Evolutionary conservation across 2,329 filamentous ascomycete genomes (phyloP), one percentile per base, ranked within the genome.

Genomic region (Scedosporium dehoogii): DNA sequence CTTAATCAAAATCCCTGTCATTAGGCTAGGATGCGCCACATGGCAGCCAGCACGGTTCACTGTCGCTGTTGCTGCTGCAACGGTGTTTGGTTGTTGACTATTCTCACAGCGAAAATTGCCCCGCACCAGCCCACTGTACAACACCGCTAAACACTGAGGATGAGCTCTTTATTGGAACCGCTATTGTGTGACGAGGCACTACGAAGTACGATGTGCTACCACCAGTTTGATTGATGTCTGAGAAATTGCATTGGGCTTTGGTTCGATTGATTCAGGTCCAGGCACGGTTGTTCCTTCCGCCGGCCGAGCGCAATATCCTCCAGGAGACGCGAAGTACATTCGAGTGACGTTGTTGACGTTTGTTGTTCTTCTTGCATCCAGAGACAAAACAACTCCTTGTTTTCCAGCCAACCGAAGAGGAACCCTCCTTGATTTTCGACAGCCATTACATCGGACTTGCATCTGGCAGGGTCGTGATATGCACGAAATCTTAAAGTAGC

Each of bases 11-110:
- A 57, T 27, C 25, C 55, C 55, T 57, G 55, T 18, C 16, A 48
- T 7, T 48, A 18, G 16, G 16, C 21, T 23, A 14, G 18, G 7
- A 25, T 6, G 18, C 33, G n/a, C 57, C 33, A 41, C 57, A 9
- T 42, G 33, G 56, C 27, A 58, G 16, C 25, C 25, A 33, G 21
- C 29, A 9, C 29, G 4, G 14, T 5, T 29, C 53, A 56, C 3
- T 27, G 53, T n/a, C 6, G 53, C 53, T 59, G 58, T 59, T 59
- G 58, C 58, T 44, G 41, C 58, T 59, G 58, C 58, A 59, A 59
- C 58, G 58, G 58, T 59, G 33, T 59, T 44, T 59, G 58, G 58
- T 59, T 59, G 58, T 59, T 59, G 58, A 59, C 58, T 59, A 38
- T 14, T 38, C 10, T 14, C 33, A 4, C 33, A 12, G 14, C 41